Evolutionary conservation across 208 protist genomes (phyloP).

Genomic region (Trypanosoma theileri): DNA sequence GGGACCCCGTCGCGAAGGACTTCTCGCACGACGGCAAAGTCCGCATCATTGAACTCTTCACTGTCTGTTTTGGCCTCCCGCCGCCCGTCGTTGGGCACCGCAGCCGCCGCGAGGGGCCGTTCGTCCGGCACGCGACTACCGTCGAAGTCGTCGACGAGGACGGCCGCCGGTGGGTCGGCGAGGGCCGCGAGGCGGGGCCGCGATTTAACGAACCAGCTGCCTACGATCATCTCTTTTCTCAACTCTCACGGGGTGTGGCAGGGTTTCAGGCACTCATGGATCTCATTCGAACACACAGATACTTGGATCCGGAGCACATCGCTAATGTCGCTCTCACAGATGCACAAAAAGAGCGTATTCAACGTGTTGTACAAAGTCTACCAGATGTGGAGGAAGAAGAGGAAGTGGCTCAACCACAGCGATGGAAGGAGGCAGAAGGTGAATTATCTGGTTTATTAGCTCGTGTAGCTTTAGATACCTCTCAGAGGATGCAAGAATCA

Average conservation of each 20-base stretch:
- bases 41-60: constrained; percentile 63
- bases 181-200: constrained; percentile 26
- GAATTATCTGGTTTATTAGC: constrained; percentile 20
- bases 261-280: constrained; percentile 38
- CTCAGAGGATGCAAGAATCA: constrained; percentile 45
- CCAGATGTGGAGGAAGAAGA: constrained; percentile 30
- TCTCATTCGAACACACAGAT: constrained; percentile 32
- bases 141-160: constrained; percentile 43
- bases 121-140: constrained; percentile 26
- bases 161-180: constrained; percentile 26
- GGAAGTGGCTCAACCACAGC: constrained; percentile 13
- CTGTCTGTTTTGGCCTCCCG: constrained; percentile 54
- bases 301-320: constrained; percentile 41
- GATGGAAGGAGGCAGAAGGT: constrained; percentile 15
- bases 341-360: constrained; percentile 34
- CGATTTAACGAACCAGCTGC: constrained; percentile 40
- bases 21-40: constrained; percentile 61
- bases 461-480: constrained; percentile 27
- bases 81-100: constrained; percentile 36
- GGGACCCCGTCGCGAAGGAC: constrained; percentile 24
- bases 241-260: constrained; percentile 30
- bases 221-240: constrained; percentile 46
- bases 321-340: constrained; percentile 36
- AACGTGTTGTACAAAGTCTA: constrained; percentile 17
- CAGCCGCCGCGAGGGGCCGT: constrained; percentile 27